Base-by-base conservation (phyloP, 495 filamentous ascomycete genomes). In the Penicillium soppii region DNA sequence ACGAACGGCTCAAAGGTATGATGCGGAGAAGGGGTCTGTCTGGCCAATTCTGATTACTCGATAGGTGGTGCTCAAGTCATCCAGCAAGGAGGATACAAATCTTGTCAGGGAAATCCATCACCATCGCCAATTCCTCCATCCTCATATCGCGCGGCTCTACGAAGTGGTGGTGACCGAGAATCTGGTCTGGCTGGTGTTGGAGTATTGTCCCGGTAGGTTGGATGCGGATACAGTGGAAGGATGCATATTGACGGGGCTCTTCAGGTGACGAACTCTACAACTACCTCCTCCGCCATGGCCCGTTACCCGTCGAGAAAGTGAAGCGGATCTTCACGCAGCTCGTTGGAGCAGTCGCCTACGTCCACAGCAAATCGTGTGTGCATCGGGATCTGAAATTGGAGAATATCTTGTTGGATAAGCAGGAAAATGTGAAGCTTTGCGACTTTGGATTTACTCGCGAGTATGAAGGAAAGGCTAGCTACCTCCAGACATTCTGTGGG, bases 371-470 rank as follows among this genome's bases (percentile, higher is more conserved):
- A 62, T 91, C 88, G 6, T 98, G 94, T 63, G 95, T 97, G 30
- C 94, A 98, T 70, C 89, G 94, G 41, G 94, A 98, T 63, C 74
- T 98, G 10, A 98, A 98, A 70, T 78, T 98, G 52, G 94, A 98
- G 66, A 98, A 98, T 57, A 97, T 98, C 38, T 76, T 98, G 30
- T 81, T 98, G 47, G 94, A 98, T 73, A 97, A 97, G 68, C 78
- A 96, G 59, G 92, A 92, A 61, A 96, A 97, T 63, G 94, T 98
- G 56, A 98, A 98, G 73, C 77, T 98, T n/a, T 94, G 91, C 65
- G 94, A 98, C 64, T 98, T 98, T 69, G 94, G 94, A 7, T 98
- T 98, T 63, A 98, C 94, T 9, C 79, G 94, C 50, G 94, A 98
- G 68, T 98, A 98, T 67, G 91, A 97, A 64, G 91, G 91, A 21